Evolutionary conservation across 306 rosid genomes (phyloP).

Genomic region (Arachis hypogaea): DNA sequence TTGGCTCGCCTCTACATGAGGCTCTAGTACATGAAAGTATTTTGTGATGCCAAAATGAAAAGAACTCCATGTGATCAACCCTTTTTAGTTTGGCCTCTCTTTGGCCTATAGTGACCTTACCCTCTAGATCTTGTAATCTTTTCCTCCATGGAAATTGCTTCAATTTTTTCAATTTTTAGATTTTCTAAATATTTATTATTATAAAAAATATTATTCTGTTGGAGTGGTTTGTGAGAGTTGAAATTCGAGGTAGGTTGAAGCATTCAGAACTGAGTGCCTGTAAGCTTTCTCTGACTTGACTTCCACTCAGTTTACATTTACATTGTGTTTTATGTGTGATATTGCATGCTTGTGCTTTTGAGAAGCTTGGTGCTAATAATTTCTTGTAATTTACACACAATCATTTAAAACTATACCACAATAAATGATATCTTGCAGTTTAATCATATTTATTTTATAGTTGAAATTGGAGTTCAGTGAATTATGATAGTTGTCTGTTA

Average conservation of each 20-base stretch:
- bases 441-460: too few species aligned
- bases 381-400: background rate
- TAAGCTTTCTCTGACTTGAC: background rate
- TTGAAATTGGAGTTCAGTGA: background rate
- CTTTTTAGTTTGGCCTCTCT: background rate
- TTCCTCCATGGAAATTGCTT: background rate
- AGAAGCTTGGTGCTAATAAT: background rate
- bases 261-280: background rate
- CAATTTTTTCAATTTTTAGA: background rate
- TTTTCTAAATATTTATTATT: background rate
- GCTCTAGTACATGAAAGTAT: too few species aligned
- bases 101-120: background rate
- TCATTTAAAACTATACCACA: background rate
- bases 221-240: background rate
- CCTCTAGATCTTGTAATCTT: background rate
- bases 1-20: too few species aligned
- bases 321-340: background rate
- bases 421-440: too few species aligned
- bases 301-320: conserved; percentile 11
- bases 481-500: conserved; percentile 8
- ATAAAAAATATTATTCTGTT: background rate
- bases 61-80: background rate
- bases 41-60: too few species aligned
- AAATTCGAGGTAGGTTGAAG: background rate
- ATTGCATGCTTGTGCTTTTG: background rate